Base-by-base conservation (phyloP, 257 asterid species). In the Jacaranda copaia region DNA sequence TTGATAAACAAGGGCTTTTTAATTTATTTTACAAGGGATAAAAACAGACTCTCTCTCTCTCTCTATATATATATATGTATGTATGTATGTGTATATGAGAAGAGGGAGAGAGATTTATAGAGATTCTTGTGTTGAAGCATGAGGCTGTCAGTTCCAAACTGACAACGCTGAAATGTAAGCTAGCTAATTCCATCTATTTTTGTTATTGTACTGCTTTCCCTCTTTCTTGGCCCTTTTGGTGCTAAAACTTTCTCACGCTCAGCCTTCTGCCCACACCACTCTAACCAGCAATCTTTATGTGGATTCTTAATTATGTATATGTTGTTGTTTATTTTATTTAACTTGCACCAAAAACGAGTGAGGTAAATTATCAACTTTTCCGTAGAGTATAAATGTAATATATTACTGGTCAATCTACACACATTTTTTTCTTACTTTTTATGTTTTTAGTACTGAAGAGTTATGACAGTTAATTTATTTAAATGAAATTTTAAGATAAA, bases 111-210 rank as follows among this genome's bases (percentile, higher is more conserved):
- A 55, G 60, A 55, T 20, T n/a, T 5, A 3, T 9, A 7, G 38
- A 25, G 35, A 14, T 38, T 20, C 18, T 62, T 62, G 61, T 46
- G 73, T 42, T 57, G 86, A 80, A 77, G 67, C 73, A 81, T 79
- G 78, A 53, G 49, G 49, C 32, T 72, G 77, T 81, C 82, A 81
- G 65, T 74, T 72, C 82, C 72, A 74, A 66, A 71, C 70, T 77
- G 81, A 79, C 78, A 84, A 52, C 72, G 67, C 80, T 55, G 70
- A 42, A 76, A 57, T 79, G 81, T 79, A 75, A 85, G 42, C 14
- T 63, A 69, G 81, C 88, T 59, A 62, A 79, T 74, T 82, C 77
- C 77, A 77, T 65, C 79, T 40, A 68, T 77, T 76, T 73, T 64
- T 46, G 73, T 20, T 10, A 60, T 38, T 74, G 81, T 77, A 77